phyloP scores from a whole-genome alignment of 257 asterid genomes.

The Voacanga thouarsii region DNA sequence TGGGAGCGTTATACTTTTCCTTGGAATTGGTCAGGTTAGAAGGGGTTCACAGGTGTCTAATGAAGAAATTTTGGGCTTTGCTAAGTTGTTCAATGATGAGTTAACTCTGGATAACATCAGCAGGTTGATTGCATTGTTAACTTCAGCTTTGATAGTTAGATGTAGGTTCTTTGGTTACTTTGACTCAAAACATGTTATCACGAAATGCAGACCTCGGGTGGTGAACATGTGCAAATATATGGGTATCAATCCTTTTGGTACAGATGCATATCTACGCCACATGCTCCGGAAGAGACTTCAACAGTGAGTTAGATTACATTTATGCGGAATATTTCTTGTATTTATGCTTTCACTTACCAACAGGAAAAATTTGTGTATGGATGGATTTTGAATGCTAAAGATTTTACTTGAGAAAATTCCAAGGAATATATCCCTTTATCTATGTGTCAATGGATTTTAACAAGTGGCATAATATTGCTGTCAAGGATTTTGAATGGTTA shows the following conservation, averaged over 20 bases:
- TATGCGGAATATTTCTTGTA: background rate
- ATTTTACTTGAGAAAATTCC: background rate
- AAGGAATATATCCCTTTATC: background rate
- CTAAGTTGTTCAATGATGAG: conserved; percentile 90
- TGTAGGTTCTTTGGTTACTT: background rate
- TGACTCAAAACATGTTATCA: background rate
- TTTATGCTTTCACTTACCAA: background rate
- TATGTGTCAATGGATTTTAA: background rate
- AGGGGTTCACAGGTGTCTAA: conserved; percentile 76
- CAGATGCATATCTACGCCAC: conserved; percentile 82
- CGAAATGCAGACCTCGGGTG: conserved; percentile 71
- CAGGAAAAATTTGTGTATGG: background rate
- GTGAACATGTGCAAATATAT: conserved; percentile 96
- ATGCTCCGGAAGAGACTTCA: conserved; percentile 77
- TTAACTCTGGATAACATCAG: conserved; percentile 87
- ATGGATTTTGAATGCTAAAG: background rate
- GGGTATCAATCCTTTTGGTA: conserved; percentile 80
- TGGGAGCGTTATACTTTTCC: background rate
- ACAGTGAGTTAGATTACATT: conserved; percentile 42
- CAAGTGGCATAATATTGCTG: background rate
- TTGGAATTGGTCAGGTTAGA: conserved; percentile 54
- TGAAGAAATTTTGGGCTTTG: conserved; percentile 84
- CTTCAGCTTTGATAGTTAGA: conserved; percentile 1
- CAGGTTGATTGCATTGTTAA: conserved; percentile 51
- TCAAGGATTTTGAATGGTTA: background rate